Evolutionary conservation across 306 rosid genomes (phyloP), one percentile per base, ranked within the genome.

Genomic region (Rosa multiflora): DNA sequence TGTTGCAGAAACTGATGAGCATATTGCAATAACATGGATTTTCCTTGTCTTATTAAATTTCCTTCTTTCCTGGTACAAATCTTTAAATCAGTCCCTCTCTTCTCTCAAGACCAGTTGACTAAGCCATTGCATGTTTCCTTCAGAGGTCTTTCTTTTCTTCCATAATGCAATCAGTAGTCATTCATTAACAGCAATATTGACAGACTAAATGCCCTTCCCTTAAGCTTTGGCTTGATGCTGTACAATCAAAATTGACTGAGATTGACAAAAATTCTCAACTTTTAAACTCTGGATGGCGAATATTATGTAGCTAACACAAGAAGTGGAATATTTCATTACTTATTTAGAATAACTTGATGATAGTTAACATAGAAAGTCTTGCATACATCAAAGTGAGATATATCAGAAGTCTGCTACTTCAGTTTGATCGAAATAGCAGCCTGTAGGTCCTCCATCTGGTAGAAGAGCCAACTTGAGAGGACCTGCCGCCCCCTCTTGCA

Each of bases 401-500:
- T 37, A 63, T 76, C 72, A 88, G 76, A 88, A 88, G 40, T 77
- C 85, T 8, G 85, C 83, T 0, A 79, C 15, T 72, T 86, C 52
- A 79, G 91, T 85, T 37, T 69, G 81, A 74, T 89, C 82, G 66
- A 85, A 87, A 44, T 87, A 89, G 82, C 82, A 79, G 46, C 93
- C 93, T 0, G 85, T 35, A 42, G 88, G 85, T 29, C 89, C 75
- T 70, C 81, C 88, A 68, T 82, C 76, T 18, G 89, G 88, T 43
- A 82, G 73, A 71, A 87, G 88, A 63, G 87, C 84, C 75, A 89
- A 63, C 80, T 69, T 82, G 70, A 89, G 76, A 5, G 90, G 80
- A n/a, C 90, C 93, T 67, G 20, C 72, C 13, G 90, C 88, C 46
- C 93, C 93, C 40, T 89, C 89, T 77, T 89, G 88, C 0, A 78